Conservation (phyloP, 345 rosid species). For the Arabis alpina region DNA sequence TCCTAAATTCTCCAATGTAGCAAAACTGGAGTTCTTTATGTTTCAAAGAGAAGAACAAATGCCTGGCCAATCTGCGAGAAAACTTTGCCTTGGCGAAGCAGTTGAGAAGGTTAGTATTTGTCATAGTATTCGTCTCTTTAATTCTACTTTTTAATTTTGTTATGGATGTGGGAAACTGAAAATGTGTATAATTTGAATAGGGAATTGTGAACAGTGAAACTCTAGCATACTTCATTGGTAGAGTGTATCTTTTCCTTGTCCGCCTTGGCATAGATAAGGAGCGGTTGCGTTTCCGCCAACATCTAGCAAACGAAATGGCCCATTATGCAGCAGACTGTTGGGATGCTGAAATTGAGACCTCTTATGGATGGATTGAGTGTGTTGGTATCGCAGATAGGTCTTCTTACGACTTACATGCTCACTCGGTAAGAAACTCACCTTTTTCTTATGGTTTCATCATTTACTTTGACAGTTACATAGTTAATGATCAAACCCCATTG, state of each 20-base stretch:
- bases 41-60: constrained; percentile 87
- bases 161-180: constrained; percentile 29
- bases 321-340: constrained; percentile 99
- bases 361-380: constrained; percentile 98
- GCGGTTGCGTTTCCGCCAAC: constrained; percentile 88
- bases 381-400: constrained; percentile 99
- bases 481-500: neutral
- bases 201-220: constrained; percentile 94
- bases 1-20: constrained; percentile 74
- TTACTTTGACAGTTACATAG: neutral
- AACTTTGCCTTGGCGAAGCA: constrained; percentile 67
- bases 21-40: constrained; percentile 75
- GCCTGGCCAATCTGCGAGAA: constrained; percentile 82
- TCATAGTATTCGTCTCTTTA: neutral
- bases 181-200: constrained; percentile 39
- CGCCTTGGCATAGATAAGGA: constrained; percentile 79
- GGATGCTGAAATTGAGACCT: constrained; percentile 97
- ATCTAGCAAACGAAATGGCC: constrained; percentile 98
- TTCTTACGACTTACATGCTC: constrained; percentile 86
- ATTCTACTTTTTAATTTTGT: neutral
- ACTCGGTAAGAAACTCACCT: constrained; percentile 56
- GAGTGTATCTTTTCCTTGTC: constrained; percentile 87
- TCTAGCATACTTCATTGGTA: constrained; percentile 93
- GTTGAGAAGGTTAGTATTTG: constrained; percentile 67
- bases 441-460: neutral